Evolutionary conservation across 2,329 filamentous ascomycete genomes (phyloP).

Genomic region (Fusarium pseudonygamai): DNA sequence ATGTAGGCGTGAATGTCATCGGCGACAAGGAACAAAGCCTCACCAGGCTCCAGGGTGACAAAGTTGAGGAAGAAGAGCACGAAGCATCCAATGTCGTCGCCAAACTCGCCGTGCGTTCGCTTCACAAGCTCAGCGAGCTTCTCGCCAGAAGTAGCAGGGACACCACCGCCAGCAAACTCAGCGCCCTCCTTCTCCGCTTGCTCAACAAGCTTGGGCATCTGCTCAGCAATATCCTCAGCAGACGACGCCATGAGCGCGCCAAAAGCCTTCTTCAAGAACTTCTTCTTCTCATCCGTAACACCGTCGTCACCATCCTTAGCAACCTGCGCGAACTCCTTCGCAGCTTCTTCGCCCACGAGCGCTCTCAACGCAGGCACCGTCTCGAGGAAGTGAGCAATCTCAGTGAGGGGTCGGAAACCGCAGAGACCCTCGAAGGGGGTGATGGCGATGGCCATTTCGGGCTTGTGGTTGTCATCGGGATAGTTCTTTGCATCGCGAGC

Average conservation of each 20-base stretch:
- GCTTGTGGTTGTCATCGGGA: conserved; percentile 99
- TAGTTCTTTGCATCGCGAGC: conserved; percentile 91
- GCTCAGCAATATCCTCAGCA: conserved; percentile 61
- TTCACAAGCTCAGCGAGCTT: conserved; percentile 80
- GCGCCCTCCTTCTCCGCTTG: conserved; percentile 74
- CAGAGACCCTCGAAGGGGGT: conserved; percentile 96
- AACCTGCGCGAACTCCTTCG: conserved; percentile 63
- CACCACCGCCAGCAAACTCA: conserved; percentile 79
- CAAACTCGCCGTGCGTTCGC: conserved; percentile 85
- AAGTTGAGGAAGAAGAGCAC: conserved; percentile 98
- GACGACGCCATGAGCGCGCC: conserved; percentile 82
- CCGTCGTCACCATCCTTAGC: conserved; percentile 54
- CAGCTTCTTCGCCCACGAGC: conserved; percentile 72
- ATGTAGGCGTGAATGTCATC: conserved; percentile 98
- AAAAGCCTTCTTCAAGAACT: conserved; percentile 79
- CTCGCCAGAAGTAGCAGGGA: conserved; percentile 71
- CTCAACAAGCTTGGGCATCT: conserved; percentile 74
- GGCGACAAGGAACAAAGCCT: conserved; percentile 94
- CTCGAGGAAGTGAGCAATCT: conserved; percentile 86
- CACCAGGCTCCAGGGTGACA: conserved; percentile 84
- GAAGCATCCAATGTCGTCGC: conserved; percentile 89
- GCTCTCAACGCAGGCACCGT: conserved; percentile 64
- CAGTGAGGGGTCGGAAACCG: conserved; percentile 87
- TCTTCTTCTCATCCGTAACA: conserved; percentile 73
- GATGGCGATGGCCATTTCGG: conserved; percentile 98